Base-by-base conservation (phyloP, 2,329 filamentous ascomycete species). In the Alternaria sp. region DNA sequence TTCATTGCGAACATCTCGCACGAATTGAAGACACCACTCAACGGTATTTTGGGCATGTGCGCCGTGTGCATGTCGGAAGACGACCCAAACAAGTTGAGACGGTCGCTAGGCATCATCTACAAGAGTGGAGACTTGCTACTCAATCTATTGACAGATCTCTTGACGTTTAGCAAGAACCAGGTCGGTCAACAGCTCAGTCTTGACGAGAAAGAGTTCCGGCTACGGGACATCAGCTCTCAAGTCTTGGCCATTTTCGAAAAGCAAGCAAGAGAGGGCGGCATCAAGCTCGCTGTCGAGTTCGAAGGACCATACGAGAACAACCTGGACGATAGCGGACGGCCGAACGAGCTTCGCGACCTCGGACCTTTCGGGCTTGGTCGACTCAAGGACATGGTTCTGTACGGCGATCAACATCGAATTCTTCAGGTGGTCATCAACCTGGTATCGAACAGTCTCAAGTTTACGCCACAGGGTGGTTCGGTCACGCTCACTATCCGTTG, bases 111-210 rank as follows among this genome's bases (percentile, higher is more conserved):
- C 71, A 93, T 93, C 17, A 89, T 97, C 19, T 97, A 97, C 81
- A 96, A 94, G 79, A 95, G 92, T 21, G 93, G 87, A 6, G 94
- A 97, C 76, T 81, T 97, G 6, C 81, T 97, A 8, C 83, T 97
- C 3, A 93, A 97, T 74, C 86, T 97, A 2, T 84, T 97, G 8
- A 96, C 96, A 44, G 94, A 97, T 81, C 84, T 97, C 5, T 82
- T 97, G 43, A 97, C 92, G 36, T 97, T 97, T 80, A 96, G 92
- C 75, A 97, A 97, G 80, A 97, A 97, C 73, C 93, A 97, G 79
- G 93, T 97, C 54, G 93, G 93, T 3, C 92, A 96, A 71, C 89
- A 94, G 65, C 83, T 97, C 46, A 90, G 84, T 44, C 83, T 97
- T 1, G 93, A 97, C 70, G 91, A 96, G 76, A 92, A 88, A 65